Conservation (phyloP, 1,284 basidiomycete genomes). For the Cryptococcus maquisensis region DNA sequence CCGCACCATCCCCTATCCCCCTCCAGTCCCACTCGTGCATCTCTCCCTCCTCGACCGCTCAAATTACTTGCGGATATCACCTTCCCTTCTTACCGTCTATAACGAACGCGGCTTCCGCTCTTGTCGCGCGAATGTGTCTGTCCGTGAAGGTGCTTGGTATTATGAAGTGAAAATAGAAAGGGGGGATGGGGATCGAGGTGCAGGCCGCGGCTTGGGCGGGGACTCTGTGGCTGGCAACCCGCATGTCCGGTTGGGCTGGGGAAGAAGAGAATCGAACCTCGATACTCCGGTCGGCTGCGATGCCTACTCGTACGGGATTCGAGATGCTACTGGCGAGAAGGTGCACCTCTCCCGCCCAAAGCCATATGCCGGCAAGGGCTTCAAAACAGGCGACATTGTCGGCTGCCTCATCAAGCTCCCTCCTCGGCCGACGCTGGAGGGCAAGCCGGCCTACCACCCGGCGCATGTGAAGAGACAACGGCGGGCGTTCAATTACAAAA, state of each 20-base stretch:
- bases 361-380: conserved; percentile 65
- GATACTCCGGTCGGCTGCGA: conserved; percentile 92
- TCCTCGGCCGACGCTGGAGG: conserved; percentile 49
- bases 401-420: conserved; percentile 71
- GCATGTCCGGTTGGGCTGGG: conserved; percentile 89
- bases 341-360: conserved; percentile 76
- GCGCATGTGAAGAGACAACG: conserved; percentile 76
- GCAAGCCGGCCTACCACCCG: conserved; percentile 53
- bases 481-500: conserved; percentile 89
- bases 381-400: conserved; percentile 79
- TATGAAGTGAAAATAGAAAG: conserved; percentile 79
- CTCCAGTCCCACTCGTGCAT: conserved; percentile 38
- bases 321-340: conserved; percentile 89
- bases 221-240: conserved; percentile 44
- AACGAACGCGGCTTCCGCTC: conserved; percentile 88
- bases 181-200: conserved; percentile 56
- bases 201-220: conserved; percentile 46
- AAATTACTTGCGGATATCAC: conserved; percentile 65
- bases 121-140: conserved; percentile 80
- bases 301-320: conserved; percentile 85
- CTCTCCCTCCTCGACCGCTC: conserved; percentile 54
- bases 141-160: conserved; percentile 90
- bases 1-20: conserved; percentile 39
- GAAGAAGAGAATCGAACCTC: conserved; percentile 80
- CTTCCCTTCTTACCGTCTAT: conserved; percentile 69